Base-by-base conservation (phyloP, 108 stramenopile genomes). In the Nannochloropsis salina region DNA sequence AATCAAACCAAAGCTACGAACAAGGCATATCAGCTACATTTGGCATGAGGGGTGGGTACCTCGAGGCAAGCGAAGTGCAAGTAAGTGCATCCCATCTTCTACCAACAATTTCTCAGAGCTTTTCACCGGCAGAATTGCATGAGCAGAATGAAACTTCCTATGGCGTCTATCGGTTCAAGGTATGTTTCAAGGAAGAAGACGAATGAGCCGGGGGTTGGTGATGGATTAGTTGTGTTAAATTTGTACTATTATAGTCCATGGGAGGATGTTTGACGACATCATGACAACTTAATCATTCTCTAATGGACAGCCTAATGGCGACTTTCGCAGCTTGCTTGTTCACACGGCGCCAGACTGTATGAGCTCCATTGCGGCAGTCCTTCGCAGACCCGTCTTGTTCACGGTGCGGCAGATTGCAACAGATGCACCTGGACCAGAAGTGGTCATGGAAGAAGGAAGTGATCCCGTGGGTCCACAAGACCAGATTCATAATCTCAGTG, bases 151-250 rank as follows among this genome's bases (percentile, higher is more conserved):
- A 74, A 15, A 1, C 20, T 0, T n/a, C 5, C 61, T 74, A n/a
- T 6, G 61, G 61, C n/a, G 61, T 74, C 61, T 74, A 74, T 74
- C 61, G 61, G n/a, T 74, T 74, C 61, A 74, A 74, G 61, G 61
- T 74, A 2, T n/a, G 61, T 74, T 74, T 4, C 61, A 74, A 74
- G 61, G n/a, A 74, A 31, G 31, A 31, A 31, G 31, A 31, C 31
- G 31, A 31, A 31, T 31, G 31, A 31, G 31, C 31, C 31, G 31
- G 31, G 31, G 31, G 31, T 31, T 31, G 31, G 31, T 31, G 31
- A 31, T 31, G 31, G 31, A 31, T 31, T 1, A 31, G 31, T 31
- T 31, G 31, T 1, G 31, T 31, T 31, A 31, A 31, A 31, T 31
- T 31, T 31, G 0, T 31, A 31, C 31, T 31, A 31, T 31, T 31